phyloP scores from a whole-genome alignment of 2,329 filamentous ascomycete species.

The Aspergillus brasiliensis region DNA sequence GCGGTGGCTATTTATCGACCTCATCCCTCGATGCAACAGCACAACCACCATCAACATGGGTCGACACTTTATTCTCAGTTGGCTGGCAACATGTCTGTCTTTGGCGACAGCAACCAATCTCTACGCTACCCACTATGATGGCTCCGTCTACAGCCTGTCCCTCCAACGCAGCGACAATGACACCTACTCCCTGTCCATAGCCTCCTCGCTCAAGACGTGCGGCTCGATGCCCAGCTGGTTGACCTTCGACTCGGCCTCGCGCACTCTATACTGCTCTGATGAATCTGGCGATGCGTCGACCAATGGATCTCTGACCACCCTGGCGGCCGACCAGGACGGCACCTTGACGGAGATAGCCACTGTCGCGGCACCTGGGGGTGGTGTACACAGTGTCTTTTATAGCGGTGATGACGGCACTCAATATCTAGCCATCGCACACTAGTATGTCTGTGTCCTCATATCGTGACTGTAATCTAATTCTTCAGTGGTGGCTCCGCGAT shows the following conservation, averaged over 20 bases:
- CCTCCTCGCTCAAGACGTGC: slow-evolving; percentile 32
- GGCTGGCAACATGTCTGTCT: slow-evolving; percentile 2
- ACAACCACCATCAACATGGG: background rate
- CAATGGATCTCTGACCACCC: slow-evolving; percentile 34
- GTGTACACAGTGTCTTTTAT: slow-evolving; percentile 39
- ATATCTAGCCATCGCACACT: slow-evolving; percentile 42
- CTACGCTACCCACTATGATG: slow-evolving; percentile 43
- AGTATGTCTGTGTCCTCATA: slow-evolving; percentile 32
- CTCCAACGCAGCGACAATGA: slow-evolving; percentile 27
- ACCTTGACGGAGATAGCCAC: slow-evolving; percentile 24
- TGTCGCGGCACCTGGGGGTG: slow-evolving; percentile 29
- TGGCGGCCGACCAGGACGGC: slow-evolving; percentile 23
- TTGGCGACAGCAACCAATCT: slow-evolving; percentile 25
- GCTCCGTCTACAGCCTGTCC: slow-evolving; percentile 37
- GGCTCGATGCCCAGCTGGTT: slow-evolving; percentile 42
- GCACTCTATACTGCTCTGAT: slow-evolving; percentile 39
- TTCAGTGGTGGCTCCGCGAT: slow-evolving; percentile 33
- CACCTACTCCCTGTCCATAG: slow-evolving; percentile 25
- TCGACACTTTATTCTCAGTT: background rate
- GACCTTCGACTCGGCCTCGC: slow-evolving; percentile 29
- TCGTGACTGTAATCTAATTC: slow-evolving; percentile 2
- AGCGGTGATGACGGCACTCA: slow-evolving; percentile 24
- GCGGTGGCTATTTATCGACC: background rate
- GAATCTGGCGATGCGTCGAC: slow-evolving; percentile 31
- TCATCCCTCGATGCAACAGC: background rate